Conservation (phyloP, 441 rosid genomes). For the Hypseocharis bilobata region DNA sequence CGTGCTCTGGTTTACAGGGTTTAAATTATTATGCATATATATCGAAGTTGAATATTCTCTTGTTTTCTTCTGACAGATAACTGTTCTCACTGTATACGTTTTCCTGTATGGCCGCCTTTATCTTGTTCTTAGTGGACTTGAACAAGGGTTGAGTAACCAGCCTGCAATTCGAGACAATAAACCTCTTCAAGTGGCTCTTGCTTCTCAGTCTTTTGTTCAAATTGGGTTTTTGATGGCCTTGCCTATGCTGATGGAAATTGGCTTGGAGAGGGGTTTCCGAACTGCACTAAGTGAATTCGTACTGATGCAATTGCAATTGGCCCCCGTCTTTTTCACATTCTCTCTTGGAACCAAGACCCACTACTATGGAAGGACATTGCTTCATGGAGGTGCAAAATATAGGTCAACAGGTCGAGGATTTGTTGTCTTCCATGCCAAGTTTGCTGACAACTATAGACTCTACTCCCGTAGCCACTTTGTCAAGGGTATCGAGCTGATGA, state of each 20-base stretch:
- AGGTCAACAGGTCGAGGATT: constrained; percentile 95
- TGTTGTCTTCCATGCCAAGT: constrained; percentile 97
- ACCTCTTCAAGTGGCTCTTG: constrained; percentile 96
- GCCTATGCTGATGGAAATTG: constrained; percentile 99
- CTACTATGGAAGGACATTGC: constrained; percentile 86
- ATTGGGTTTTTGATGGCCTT: constrained; percentile 91
- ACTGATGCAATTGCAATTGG: constrained; percentile 92
- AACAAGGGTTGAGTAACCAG: constrained; percentile 60
- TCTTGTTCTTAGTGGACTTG: constrained; percentile 96
- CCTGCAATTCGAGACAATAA: constrained; percentile 78
- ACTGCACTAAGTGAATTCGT: constrained; percentile 92
- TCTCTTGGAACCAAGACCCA: constrained; percentile 98
- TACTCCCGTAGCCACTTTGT: constrained; percentile 98
- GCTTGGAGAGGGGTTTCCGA: constrained; percentile 91
- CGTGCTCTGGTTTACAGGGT: constrained; percentile 7
- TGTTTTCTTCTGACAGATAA: constrained; percentile 49
- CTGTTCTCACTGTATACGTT: constrained; percentile 91
- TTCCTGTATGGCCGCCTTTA: constrained; percentile 99
- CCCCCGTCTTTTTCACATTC: constrained; percentile 96
- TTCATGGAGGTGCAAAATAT: constrained; percentile 97
- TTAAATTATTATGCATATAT: background rate
- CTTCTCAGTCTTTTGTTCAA: constrained; percentile 97
- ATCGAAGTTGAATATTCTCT: constrained; percentile 8
- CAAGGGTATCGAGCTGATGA: constrained; percentile 90
- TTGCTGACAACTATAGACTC: constrained; percentile 91